Conservation (phyloP, 176 grass and related monocot species). For the Raddia distichophylla region DNA sequence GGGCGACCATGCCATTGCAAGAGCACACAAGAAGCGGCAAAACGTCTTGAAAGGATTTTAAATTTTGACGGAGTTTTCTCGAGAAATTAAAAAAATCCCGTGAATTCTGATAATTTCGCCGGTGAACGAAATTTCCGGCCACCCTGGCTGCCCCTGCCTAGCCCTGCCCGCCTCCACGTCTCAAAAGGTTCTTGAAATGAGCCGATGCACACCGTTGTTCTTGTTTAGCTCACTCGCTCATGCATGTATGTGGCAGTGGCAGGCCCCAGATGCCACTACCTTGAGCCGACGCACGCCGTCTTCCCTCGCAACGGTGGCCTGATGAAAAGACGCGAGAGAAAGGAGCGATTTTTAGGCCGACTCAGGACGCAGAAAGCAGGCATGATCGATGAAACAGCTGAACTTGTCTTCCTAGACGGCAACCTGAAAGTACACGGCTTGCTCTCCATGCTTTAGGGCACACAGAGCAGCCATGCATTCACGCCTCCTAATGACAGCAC, state of each 20-base stretch:
- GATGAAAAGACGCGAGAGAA: slow-evolving; percentile 33
- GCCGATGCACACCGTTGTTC: slow-evolving; percentile 13
- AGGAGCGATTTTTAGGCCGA: slow-evolving; percentile 6
- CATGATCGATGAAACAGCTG: background rate
- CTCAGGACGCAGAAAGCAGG: background rate
- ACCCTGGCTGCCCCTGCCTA: no score
- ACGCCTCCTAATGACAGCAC: slow-evolving; percentile 18
- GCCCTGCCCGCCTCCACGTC: slow-evolving; percentile 1
- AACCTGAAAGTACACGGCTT: slow-evolving; percentile 43
- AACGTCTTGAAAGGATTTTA: no score
- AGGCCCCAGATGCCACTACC: slow-evolving; percentile 27
- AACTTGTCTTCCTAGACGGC: slow-evolving; percentile 30
- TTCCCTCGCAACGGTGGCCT: slow-evolving; percentile 21
- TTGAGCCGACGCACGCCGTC: background rate
- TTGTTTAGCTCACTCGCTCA: background rate
- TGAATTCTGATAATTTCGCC: no score
- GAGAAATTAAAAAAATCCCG: no score
- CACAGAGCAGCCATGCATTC: slow-evolving; percentile 14
- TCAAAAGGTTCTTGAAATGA: slow-evolving; percentile 26
- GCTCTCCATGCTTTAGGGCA: background rate
- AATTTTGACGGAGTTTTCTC: no score
- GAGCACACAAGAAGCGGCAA: no score
- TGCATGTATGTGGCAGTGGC: background rate
- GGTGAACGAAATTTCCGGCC: no score
- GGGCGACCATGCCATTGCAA: no score